A percentile compares a stretch with the other conserved stretches of the same genome.
Conservation (phyloP, 1,139 yeast genomes). For the Yamadazyma mexicana region DNA sequence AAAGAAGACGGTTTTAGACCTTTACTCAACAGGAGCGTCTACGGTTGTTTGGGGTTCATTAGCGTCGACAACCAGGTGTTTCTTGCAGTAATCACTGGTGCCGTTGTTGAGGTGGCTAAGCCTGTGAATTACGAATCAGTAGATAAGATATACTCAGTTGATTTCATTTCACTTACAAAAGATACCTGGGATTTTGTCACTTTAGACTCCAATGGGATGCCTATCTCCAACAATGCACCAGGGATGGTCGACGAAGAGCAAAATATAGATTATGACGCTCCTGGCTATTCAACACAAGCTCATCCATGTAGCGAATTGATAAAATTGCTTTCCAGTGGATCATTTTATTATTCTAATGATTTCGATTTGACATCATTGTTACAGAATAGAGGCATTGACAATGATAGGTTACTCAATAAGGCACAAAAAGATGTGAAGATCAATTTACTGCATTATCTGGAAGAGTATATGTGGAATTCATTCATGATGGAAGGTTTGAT, state of each 20-base stretch:
- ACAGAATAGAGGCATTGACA: slow-evolving; percentile 66
- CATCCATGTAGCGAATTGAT: slow-evolving; percentile 86
- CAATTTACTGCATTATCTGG: slow-evolving; percentile 56
- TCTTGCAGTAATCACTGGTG: slow-evolving; percentile 77
- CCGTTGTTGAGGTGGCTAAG: slow-evolving; percentile 70
- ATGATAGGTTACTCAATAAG: slow-evolving; percentile 7
- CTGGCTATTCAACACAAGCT: slow-evolving; percentile 34
- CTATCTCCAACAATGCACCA: slow-evolving; percentile 26
- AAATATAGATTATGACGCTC: slow-evolving; percentile 21
- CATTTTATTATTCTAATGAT: slow-evolving; percentile 88
- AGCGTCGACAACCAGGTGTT: slow-evolving; percentile 66
- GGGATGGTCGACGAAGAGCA: slow-evolving; percentile 9
- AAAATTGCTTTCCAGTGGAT: slow-evolving; percentile 80
- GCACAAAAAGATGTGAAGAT: slow-evolving; percentile 11
- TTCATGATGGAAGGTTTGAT: slow-evolving; percentile 86
- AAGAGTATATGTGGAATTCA: slow-evolving; percentile 95
- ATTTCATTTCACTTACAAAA: slow-evolving; percentile 73
- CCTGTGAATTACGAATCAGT: slow-evolving; percentile 82
- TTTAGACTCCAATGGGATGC: slow-evolving; percentile 63
- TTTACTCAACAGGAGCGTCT: slow-evolving; percentile 57
- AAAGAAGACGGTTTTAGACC: slow-evolving; percentile 43
- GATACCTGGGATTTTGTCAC: slow-evolving; percentile 79
- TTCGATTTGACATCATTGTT: slow-evolving; percentile 85
- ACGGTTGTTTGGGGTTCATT: slow-evolving; percentile 85
- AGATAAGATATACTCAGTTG: slow-evolving; percentile 78